phyloP scores from a whole-genome alignment of 148 eudicot species.

The Amaranthus palmeri region DNA sequence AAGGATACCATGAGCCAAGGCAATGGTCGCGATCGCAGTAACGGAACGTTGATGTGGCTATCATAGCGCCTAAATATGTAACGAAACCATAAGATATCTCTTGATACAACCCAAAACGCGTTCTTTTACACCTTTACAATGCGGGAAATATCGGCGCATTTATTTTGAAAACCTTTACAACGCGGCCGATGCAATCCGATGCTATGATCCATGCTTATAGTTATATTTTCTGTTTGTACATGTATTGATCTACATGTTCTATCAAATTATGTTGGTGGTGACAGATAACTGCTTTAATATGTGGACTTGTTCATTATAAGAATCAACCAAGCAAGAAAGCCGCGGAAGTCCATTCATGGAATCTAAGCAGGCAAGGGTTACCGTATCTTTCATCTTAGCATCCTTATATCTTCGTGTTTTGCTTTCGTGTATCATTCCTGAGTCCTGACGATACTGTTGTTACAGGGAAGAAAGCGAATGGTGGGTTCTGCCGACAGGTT shows the following conservation, averaged over 20 bases:
- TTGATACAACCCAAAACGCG: too few species aligned
- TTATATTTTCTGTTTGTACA: neutral
- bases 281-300: constrained; percentile 73
- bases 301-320: constrained; percentile 68
- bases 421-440: neutral
- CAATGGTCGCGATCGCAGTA: too few species aligned
- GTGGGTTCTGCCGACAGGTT: constrained; percentile 85
- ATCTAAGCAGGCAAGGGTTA: constrained; percentile 66
- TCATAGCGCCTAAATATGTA: neutral
- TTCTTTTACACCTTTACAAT: too few species aligned
- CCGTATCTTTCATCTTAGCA: neutral
- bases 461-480: constrained; percentile 90
- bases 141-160: too few species aligned
- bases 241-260: neutral
- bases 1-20: too few species aligned
- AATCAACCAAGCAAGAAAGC: constrained; percentile 40
- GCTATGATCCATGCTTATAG: neutral
- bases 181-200: too few species aligned
- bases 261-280: constrained; percentile 5
- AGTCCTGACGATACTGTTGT: constrained; percentile 4
- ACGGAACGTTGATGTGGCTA: too few species aligned
- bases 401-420: neutral
- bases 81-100: too few species aligned
- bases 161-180: too few species aligned
- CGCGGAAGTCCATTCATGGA: constrained; percentile 46